Conservation (phyloP, 2,329 filamentous ascomycete genomes). For the Alternaria ventricosa region DNA sequence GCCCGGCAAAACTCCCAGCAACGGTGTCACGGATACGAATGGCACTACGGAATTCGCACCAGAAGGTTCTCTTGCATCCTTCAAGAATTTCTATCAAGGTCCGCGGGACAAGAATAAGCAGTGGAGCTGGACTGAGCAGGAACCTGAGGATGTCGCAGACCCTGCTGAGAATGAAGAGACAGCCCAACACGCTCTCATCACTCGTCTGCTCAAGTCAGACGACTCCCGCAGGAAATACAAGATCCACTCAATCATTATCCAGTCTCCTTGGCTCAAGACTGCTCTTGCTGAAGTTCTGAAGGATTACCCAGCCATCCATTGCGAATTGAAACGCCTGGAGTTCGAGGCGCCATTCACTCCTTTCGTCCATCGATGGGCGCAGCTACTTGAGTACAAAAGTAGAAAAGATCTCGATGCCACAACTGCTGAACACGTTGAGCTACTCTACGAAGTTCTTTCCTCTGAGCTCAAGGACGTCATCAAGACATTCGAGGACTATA, state of each 20-base stretch:
- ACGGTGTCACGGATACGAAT: constrained; percentile 5
- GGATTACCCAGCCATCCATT: constrained; percentile 66
- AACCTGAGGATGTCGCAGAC: constrained; percentile 32
- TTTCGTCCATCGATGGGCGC: constrained; percentile 69
- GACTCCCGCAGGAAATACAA: constrained; percentile 66
- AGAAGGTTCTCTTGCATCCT: constrained; percentile 25
- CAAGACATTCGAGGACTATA: constrained; percentile 47
- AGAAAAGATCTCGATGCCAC: constrained; percentile 24
- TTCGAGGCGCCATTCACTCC: constrained; percentile 67
- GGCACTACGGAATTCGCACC: constrained; percentile 1
- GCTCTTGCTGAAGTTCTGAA: constrained; percentile 62
- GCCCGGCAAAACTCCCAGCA: neutral
- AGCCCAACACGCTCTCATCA: constrained; percentile 59
- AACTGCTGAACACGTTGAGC: constrained; percentile 44
- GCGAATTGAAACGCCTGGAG: constrained; percentile 64
- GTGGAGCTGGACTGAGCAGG: constrained; percentile 34
- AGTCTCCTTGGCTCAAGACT: constrained; percentile 66
- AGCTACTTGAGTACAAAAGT: constrained; percentile 29
- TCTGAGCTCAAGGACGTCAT: constrained; percentile 50
- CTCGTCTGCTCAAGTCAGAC: constrained; percentile 48
- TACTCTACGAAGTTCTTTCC: constrained; percentile 46
- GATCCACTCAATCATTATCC: constrained; percentile 68
- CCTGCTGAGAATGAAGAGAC: constrained; percentile 66
- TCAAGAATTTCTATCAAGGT: constrained; percentile 29
- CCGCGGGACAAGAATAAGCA: constrained; percentile 34